These are phyloP conservation scores for Wallacemonas sp. DNA, from an alignment of 208 protist genomes.

Conservation along the genomic window DNA sequence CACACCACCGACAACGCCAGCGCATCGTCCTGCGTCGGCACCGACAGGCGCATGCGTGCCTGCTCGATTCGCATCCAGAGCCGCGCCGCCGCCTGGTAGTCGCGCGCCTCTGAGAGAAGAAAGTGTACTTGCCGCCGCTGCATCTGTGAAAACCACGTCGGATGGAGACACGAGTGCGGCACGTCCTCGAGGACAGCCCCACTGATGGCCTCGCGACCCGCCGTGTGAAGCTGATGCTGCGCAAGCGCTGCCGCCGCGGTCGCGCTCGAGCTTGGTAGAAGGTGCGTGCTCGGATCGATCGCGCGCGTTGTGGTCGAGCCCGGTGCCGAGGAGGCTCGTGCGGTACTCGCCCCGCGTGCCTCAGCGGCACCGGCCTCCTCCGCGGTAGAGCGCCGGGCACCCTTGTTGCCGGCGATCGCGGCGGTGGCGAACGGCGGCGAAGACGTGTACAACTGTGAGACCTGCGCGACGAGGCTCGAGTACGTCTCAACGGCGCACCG, in stretches of 20 bases:
- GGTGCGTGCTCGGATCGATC: background rate
- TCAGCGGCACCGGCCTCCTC: too few species aligned
- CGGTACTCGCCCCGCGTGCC: too few species aligned
- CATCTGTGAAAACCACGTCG: background rate
- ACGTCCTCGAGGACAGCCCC: background rate
- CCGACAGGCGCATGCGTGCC: slow-evolving; percentile 5
- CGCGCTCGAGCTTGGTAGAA: background rate
- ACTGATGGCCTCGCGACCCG: background rate
- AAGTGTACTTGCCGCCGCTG: slow-evolving; percentile 9
- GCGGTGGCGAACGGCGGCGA: background rate
- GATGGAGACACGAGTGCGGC: background rate
- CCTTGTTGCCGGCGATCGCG: background rate
- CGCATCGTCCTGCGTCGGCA: slow-evolving; percentile 15
- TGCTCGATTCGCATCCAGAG: slow-evolving; percentile 19
- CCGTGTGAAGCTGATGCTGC: background rate
- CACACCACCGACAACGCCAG: slow-evolving; percentile 19
- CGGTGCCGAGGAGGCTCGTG: too few species aligned
- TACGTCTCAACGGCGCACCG: background rate
- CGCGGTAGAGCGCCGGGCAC: background rate
- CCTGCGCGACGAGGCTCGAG: background rate
- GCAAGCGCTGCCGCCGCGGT: slow-evolving; percentile 5
- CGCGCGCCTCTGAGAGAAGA: slow-evolving; percentile 12
- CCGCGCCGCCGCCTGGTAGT: slow-evolving; percentile 12
- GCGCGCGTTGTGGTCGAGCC: background rate
- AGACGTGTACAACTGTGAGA: background rate